Evolutionary conservation across 768 basidiomycete species (phyloP).

Genomic region (Russula sp.): DNA sequence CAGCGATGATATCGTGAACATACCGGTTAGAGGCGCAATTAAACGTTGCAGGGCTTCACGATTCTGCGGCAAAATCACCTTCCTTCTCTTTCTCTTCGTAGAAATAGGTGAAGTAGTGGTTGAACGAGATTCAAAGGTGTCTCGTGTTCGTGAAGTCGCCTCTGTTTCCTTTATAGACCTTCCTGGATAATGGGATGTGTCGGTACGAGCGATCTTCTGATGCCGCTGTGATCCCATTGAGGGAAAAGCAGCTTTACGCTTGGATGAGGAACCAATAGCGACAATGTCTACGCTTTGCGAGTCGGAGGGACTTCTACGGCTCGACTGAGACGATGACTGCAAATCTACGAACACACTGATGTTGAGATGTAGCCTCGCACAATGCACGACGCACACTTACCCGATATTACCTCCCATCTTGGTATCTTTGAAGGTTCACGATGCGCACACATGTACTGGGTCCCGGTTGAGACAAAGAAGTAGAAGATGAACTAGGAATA

Average conservation of each 20-base stretch:
- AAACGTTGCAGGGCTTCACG: conserved; percentile 6
- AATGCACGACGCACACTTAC: neutral
- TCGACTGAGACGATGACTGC: conserved; percentile 7
- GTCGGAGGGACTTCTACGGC: neutral
- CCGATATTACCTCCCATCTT: conserved; percentile 12
- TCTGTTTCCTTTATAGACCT: neutral
- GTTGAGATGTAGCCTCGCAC: neutral
- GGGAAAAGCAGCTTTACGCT: conserved; percentile 17
- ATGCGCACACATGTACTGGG: conserved; percentile 12
- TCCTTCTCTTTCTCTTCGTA: conserved; percentile 12
- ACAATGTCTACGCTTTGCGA: neutral
- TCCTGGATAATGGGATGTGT: conserved; percentile 8
- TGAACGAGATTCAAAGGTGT: neutral
- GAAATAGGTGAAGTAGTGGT: neutral
- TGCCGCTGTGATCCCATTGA: neutral
- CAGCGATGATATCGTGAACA: neutral
- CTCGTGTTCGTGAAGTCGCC: neutral
- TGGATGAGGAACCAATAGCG: neutral
- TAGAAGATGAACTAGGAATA: neutral
- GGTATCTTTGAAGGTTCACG: conserved; percentile 5
- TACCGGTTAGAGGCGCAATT: conserved; percentile 2
- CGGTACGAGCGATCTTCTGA: conserved; percentile 17
- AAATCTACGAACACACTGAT: conserved; percentile 9
- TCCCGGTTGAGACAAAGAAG: neutral
- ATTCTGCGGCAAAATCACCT: conserved; percentile 9